A percentile compares a stretch with the other conserved stretches of the same genome.
Conservation (phyloP, 1,139 yeast genomes). For the Suhomyces maxii region DNA sequence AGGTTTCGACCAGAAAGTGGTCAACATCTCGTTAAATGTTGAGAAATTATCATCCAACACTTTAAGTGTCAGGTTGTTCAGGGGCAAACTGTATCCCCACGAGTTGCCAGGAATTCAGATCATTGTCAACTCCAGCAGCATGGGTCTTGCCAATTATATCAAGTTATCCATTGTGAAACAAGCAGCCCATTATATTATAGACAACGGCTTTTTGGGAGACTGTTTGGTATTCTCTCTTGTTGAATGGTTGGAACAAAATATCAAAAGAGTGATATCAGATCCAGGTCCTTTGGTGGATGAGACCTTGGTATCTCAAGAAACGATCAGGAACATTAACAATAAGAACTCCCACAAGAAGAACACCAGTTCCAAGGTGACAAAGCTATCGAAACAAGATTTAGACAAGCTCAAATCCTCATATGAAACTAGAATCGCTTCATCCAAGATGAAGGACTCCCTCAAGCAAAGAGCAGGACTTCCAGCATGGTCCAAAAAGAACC, state of each 20-base stretch:
- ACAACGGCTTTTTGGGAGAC: slow-evolving; percentile 58
- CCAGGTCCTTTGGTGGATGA: slow-evolving; percentile 65
- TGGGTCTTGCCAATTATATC: slow-evolving; percentile 70
- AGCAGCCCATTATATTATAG: slow-evolving; percentile 40
- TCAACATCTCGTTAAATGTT: slow-evolving; percentile 33
- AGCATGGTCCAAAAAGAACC: slow-evolving; percentile 72
- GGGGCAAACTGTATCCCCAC: slow-evolving; percentile 55
- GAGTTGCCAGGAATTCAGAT: slow-evolving; percentile 64
- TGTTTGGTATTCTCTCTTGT: slow-evolving; percentile 63
- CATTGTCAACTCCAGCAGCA: slow-evolving; percentile 44
- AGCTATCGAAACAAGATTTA: slow-evolving; percentile 19
- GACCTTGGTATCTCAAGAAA: background rate
- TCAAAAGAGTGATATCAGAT: slow-evolving; percentile 55
- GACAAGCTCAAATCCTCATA: slow-evolving; percentile 27
- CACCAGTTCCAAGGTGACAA: background rate
- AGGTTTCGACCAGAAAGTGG: slow-evolving; percentile 25
- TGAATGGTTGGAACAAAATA: slow-evolving; percentile 75
- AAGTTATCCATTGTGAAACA: slow-evolving; percentile 62
- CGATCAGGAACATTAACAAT: background rate
- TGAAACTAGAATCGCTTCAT: slow-evolving; percentile 14
- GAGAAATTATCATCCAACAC: slow-evolving; percentile 30
- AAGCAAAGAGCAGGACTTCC: slow-evolving; percentile 60
- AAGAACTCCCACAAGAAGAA: background rate
- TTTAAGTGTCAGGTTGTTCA: slow-evolving; percentile 52
- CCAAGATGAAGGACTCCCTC: slow-evolving; percentile 20